Evolutionary conservation across 2,329 filamentous ascomycete species (phyloP).

Genomic region (Fusarium begoniae): DNA sequence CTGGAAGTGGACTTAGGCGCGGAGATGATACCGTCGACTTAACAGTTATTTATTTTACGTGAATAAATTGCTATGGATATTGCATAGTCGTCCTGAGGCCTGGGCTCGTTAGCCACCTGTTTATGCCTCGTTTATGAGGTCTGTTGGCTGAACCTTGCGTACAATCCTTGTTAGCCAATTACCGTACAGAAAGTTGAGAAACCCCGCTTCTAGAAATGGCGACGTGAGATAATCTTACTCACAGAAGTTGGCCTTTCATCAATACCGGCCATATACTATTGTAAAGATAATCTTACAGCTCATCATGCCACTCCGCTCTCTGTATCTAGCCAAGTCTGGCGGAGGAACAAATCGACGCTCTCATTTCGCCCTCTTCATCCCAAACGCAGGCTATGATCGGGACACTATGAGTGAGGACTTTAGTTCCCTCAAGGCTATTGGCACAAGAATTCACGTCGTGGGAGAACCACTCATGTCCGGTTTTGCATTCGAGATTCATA

Average conservation of each 20-base stretch:
- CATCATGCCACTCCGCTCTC: fast-evolving
- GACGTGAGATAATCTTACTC: fast-evolving
- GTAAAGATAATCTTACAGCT: fast-evolving
- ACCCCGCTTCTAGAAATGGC: neutral
- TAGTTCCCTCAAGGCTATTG: neutral
- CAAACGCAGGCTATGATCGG: neutral
- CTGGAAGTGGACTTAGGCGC: neutral
- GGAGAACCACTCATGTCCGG: neutral
- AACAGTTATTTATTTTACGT: fast-evolving
- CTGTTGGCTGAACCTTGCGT: neutral
- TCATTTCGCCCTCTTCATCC: neutral
- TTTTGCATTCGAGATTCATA: neutral
- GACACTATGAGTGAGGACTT: neutral
- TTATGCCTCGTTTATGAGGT: neutral
- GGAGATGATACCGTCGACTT: fast-evolving
- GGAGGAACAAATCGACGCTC: neutral
- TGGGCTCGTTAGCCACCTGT: fast-evolving
- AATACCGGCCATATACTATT: fast-evolving
- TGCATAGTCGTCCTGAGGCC: fast-evolving
- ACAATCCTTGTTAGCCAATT: neutral
- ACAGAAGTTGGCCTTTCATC: neutral
- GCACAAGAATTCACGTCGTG: fast-evolving
- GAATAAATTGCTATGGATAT: fast-evolving
- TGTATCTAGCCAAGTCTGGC: neutral
- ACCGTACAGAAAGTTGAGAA: neutral